Base-by-base conservation (phyloP, 768 basidiomycete species). In the Amanita inopinata region DNA sequence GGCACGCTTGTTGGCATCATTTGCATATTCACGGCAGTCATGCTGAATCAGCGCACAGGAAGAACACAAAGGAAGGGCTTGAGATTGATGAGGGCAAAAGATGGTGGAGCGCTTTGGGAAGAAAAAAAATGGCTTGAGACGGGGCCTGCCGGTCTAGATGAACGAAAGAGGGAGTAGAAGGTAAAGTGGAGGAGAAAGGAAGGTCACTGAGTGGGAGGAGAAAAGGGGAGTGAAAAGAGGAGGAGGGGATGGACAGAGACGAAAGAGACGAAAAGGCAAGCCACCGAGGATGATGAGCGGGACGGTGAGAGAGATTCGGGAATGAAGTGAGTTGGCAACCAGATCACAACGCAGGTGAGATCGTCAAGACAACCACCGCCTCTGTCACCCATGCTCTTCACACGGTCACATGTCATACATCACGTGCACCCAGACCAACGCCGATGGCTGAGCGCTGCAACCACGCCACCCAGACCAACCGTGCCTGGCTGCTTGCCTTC, bases 11-110 rank as follows among this genome's bases (percentile, higher is more conserved):
- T 64, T 49, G 80, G 68, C 71, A 83, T 77, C 64, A 80, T 73
- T 61, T 83, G 80, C 51, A 83, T 70, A 61, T 80, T 81, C 61
- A 81, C 75, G 54, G 81, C 77, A 63, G 81, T 74, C 80, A 85
- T 83, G 46, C 54, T 52, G 56, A 47, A 38, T 46, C 39, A n/a
- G 40, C 18, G 32, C 33, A 33, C 33, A 33, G 45, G 14, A 49
- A 31, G 37, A 46, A n/a, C n/a, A n/a, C n/a, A 49, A 47, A 44
- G 12, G 51, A 30, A 35, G 31, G 43, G 37, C 38, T 41, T 37
- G 49, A 51, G 19, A n/a, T 44, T 35, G 45, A n/a, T n/a, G n/a
- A n/a, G 53, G 59, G 5, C n/a, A 31, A 23, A 40, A 25, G 57
- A 68, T 56, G 51, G 68, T 65, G 52, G 59, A 67, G 61, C 62